Percentiles rank a stretch among this genome's conserved stretches.
Conservation (phyloP, 2,329 filamentous ascomycete species). For the Fusarium sp. region DNA sequence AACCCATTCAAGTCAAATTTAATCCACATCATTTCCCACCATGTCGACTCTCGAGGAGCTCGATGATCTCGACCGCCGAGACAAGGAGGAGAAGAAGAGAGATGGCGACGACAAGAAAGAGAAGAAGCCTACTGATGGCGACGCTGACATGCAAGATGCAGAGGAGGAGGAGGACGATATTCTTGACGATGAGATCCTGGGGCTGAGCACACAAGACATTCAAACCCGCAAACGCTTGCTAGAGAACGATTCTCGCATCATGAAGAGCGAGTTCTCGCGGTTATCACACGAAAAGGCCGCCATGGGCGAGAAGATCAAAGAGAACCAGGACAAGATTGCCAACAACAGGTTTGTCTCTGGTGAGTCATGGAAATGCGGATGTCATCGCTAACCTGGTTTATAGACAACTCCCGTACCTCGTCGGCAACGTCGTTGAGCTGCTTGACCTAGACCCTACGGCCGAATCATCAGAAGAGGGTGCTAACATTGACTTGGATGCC, state of each 20-base stretch:
- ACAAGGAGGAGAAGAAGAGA: conserved; percentile 74
- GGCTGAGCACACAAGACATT: conserved; percentile 94
- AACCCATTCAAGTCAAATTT: not conserved
- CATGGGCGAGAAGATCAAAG: conserved; percentile 99
- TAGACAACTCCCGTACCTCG: conserved; percentile 97
- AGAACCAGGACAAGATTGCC: conserved; percentile 98
- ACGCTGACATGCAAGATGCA: conserved; percentile 92
- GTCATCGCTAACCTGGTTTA: not conserved
- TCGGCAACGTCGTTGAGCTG: conserved; percentile 97
- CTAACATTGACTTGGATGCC: conserved; percentile 97
- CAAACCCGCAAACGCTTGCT: conserved; percentile 88
- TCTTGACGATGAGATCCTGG: conserved; percentile 92
- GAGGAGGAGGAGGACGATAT: conserved; percentile 80
- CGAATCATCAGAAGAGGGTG: conserved; percentile 96
- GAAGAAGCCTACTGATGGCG: conserved; percentile 69
- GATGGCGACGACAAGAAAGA: conserved; percentile 50
- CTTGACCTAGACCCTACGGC: conserved; percentile 95
- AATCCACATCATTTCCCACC: conserved; percentile 44
- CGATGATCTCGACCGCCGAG: conserved; percentile 85
- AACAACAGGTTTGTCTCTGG: conserved; percentile 83
- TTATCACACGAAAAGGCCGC: conserved; percentile 94
- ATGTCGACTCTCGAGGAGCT: conserved; percentile 96
- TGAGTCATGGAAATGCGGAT: not conserved
- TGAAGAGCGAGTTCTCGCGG: conserved; percentile 96
- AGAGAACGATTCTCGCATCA: conserved; percentile 98